Conservation (phyloP, 257 asterid species). For the Solanum megistacrolobum region DNA sequence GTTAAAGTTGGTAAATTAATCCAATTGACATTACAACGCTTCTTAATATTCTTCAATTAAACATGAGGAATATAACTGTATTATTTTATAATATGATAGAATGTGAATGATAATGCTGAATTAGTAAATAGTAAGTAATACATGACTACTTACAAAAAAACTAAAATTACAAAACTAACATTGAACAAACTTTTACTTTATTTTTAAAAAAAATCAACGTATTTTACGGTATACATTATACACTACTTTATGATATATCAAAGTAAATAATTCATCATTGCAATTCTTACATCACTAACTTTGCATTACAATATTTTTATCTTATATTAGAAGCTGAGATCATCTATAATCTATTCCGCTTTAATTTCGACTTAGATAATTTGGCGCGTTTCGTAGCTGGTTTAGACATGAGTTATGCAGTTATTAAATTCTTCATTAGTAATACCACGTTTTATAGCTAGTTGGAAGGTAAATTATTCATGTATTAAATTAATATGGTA, state of each 20-base stretch:
- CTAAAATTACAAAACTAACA: not conserved
- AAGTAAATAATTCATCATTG: not conserved
- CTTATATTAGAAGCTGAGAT: no score
- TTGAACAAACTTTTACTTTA: not conserved
- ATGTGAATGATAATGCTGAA: no score
- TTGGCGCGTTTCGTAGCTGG: accelerated
- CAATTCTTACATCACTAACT: not conserved
- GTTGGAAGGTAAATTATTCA: no score
- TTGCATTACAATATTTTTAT: not conserved
- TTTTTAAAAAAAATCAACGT: not conserved
- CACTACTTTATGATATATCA: not conserved
- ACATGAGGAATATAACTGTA: no score
- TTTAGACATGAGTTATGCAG: no score
- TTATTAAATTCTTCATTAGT: no score
- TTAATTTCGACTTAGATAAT: accelerated
- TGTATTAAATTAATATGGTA: not conserved
- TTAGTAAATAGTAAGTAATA: no score
- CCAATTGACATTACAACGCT: no score
- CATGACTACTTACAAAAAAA: not conserved
- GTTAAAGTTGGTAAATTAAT: no score
- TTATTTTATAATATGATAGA: no score
- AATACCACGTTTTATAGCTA: no score
- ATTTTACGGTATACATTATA: not conserved
- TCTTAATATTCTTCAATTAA: no score
- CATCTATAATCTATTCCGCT: not conserved